Conservation (phyloP, 2,329 filamentous ascomycete species). For the Fusarium irregulare region DNA sequence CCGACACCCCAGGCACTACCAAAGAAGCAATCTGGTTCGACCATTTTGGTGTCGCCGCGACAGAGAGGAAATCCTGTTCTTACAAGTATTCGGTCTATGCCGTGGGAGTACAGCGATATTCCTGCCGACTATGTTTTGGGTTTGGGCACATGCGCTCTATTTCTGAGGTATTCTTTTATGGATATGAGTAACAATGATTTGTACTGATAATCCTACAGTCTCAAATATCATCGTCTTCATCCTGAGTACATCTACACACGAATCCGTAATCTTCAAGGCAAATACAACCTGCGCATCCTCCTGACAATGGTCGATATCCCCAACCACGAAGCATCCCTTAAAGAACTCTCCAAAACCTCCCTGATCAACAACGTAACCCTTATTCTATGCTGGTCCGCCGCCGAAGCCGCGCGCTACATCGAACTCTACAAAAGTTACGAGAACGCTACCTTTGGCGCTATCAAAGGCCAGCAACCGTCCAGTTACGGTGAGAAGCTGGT, state of each 20-base stretch:
- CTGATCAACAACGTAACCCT: slow-evolving; percentile 93
- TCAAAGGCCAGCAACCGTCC: slow-evolving; percentile 85
- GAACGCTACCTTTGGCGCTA: slow-evolving; percentile 81
- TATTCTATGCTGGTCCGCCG: slow-evolving; percentile 92
- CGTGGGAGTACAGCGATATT: slow-evolving; percentile 99
- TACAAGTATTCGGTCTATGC: slow-evolving; percentile 80
- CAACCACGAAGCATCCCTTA: slow-evolving; percentile 90
- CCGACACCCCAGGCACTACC: slow-evolving; percentile 89
- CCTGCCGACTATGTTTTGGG: slow-evolving; percentile 93
- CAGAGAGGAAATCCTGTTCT: slow-evolving; percentile 97
- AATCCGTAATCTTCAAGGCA: slow-evolving; percentile 84
- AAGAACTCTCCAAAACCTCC: slow-evolving; percentile 91
- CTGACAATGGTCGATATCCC: slow-evolving; percentile 94
- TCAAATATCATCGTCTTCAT: slow-evolving; percentile 97
- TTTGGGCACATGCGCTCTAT: slow-evolving; percentile 87
- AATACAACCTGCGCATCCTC: slow-evolving; percentile 87
- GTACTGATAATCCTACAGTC: slow-evolving; percentile 54
- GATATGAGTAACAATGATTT: accelerated
- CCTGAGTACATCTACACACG: slow-evolving; percentile 98
- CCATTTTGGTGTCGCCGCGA: slow-evolving; percentile 88
- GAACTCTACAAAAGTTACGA: slow-evolving; percentile 97
- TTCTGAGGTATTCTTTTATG: slow-evolving; percentile 68
- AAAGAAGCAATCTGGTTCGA: slow-evolving; percentile 71
- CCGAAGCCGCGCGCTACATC: slow-evolving; percentile 92
- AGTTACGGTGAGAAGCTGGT: slow-evolving; percentile 88